These are phyloP conservation scores for Penicillium sp. DNA, from an alignment of 2,329 filamentous ascomycete species.

Conservation along the genomic window DNA sequence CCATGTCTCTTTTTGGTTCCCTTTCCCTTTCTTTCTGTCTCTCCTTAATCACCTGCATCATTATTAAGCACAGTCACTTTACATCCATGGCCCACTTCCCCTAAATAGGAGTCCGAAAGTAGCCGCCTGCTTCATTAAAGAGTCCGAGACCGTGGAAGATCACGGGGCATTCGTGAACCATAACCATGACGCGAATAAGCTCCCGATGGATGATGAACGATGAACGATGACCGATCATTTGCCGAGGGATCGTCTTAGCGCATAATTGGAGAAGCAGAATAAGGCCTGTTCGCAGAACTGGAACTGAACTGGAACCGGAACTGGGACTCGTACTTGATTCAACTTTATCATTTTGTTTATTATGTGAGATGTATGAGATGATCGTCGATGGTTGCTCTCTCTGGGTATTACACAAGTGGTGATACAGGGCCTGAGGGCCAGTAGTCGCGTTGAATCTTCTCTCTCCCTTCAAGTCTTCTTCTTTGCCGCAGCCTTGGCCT, in stretches of 20 bases:
- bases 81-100: conserved; percentile 8
- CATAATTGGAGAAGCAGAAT: background rate
- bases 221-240: background rate
- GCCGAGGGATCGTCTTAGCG: background rate
- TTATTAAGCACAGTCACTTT: conserved; percentile 10
- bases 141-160: conserved; percentile 1
- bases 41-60: too few species aligned
- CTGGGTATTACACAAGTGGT: conserved; percentile 6
- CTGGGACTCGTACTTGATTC: background rate
- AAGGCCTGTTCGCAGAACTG: conserved; percentile 1
- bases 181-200: background rate
- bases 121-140: conserved; percentile 2
- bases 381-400: background rate
- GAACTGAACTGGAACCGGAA: background rate
- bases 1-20: background rate
- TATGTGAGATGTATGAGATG: conserved; percentile 1
- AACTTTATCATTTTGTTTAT: background rate
- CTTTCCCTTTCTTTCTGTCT: too few species aligned
- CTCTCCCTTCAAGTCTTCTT: conserved; percentile 66
- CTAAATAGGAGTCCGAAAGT: conserved; percentile 4
- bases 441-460: background rate
- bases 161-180: conserved; percentile 1
- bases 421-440: conserved; percentile 9
- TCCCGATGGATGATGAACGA: background rate
- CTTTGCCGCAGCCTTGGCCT: conserved; percentile 75